Percentiles rank a stretch among this genome's conserved stretches.
These are phyloP conservation scores for Apophysomyces trapeziformis DNA, from an alignment of 371 early-diverging fungal species.

Conservation along the genomic window DNA sequence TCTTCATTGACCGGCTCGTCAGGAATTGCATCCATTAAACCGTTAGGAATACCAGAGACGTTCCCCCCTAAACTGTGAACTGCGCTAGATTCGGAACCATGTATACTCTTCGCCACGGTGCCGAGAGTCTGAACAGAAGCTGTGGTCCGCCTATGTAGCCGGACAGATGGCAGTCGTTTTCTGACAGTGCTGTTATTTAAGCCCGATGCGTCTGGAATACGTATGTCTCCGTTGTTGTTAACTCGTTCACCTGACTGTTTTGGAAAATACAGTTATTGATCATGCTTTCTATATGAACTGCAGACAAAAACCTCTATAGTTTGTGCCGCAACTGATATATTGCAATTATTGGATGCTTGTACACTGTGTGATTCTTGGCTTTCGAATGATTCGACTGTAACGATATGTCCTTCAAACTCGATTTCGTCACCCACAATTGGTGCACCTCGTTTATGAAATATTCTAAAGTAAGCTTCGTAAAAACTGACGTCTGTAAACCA, in stretches of 20 bases:
- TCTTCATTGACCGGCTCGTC: no score
- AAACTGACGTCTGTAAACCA: neutral
- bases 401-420: conserved; percentile 64
- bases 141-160: neutral
- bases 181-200: neutral
- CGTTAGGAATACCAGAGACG: no score
- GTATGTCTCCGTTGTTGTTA: no score
- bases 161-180: neutral
- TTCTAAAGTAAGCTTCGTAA: conserved; percentile 25
- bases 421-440: conserved; percentile 60
- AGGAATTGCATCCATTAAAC: no score
- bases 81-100: neutral
- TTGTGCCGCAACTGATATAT: neutral
- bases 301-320: no score
- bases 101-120: neutral
- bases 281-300: no score
- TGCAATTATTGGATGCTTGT: neutral
- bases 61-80: no score
- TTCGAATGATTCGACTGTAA: conserved; percentile 51
- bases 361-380: conserved; percentile 13
- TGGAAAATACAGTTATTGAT: no score
- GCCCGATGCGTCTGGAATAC: neutral
- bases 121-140: neutral
- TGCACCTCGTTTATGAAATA: conserved; percentile 46
- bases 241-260: neutral